Conservation (phyloP, 2,329 filamentous ascomycete species). For the Tolypocladium amazonense region DNA sequence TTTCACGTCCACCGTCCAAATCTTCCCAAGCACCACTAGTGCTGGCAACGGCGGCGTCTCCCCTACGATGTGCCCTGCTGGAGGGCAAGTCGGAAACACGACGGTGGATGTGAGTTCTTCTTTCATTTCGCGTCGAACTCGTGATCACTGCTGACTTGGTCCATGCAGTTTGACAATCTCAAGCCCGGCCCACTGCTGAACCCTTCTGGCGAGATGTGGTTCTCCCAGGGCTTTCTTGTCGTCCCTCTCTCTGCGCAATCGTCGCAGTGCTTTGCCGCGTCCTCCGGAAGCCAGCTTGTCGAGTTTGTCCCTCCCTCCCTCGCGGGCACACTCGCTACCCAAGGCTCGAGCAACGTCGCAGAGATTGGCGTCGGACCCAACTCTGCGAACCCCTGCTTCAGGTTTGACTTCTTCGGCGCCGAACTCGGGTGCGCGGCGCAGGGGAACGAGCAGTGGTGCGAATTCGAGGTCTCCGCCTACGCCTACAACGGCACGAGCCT, state of each 20-base stretch:
- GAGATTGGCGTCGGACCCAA: constrained; percentile 29
- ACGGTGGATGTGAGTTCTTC: constrained; percentile 24
- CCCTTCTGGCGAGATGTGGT: constrained; percentile 28
- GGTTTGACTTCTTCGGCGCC: constrained; percentile 28
- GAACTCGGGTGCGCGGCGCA: constrained; percentile 26
- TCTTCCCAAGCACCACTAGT: not conserved
- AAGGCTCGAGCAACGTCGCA: constrained; percentile 21
- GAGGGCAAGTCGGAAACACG: constrained; percentile 23
- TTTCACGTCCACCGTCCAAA: not conserved
- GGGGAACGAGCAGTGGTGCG: constrained; percentile 24
- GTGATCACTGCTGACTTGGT: constrained; percentile 8
- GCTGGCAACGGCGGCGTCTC: constrained; percentile 3
- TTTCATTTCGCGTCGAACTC: not conserved
- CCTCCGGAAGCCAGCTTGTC: constrained; percentile 27
- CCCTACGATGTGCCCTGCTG: constrained; percentile 16
- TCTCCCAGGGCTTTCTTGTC: constrained; percentile 29
- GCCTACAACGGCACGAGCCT: constrained; percentile 20
- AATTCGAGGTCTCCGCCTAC: constrained; percentile 31
- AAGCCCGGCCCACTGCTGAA: constrained; percentile 28
- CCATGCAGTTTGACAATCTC: constrained; percentile 23
- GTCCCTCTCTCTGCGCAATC: constrained; percentile 22
- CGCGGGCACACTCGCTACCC: constrained; percentile 10
- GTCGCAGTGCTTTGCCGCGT: constrained; percentile 22
- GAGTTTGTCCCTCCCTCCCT: constrained; percentile 28
- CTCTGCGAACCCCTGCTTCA: constrained; percentile 23